phyloP scores from a whole-genome alignment of 2,329 filamentous ascomycete genomes.

The Penicillium expansum region DNA sequence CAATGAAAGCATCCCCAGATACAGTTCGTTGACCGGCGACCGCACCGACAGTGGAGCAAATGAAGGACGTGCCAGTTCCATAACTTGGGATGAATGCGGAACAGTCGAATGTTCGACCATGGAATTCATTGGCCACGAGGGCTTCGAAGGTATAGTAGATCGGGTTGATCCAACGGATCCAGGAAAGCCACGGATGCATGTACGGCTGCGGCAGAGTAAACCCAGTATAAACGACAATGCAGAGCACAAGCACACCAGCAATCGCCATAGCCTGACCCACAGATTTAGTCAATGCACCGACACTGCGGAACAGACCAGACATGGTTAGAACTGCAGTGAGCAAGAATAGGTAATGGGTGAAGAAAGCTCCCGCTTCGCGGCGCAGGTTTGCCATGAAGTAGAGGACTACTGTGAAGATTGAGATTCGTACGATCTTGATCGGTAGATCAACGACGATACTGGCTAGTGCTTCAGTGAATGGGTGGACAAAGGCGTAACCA shows the following conservation, averaged over 20 bases:
- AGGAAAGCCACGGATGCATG: slow-evolving; percentile 52
- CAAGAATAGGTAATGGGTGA: slow-evolving; percentile 65
- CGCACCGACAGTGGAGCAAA: slow-evolving; percentile 45
- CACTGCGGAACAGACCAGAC: slow-evolving; percentile 54
- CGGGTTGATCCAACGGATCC: slow-evolving; percentile 37
- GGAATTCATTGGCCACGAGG: slow-evolving; percentile 34
- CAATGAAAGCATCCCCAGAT: slow-evolving; percentile 58
- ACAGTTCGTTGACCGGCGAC: slow-evolving; percentile 53
- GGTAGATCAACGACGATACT: slow-evolving; percentile 51
- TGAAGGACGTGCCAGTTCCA: slow-evolving; percentile 14
- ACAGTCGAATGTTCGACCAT: slow-evolving; percentile 25
- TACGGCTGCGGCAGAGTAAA: slow-evolving; percentile 41
- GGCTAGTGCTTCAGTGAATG: slow-evolving; percentile 18
- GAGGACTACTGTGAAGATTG: slow-evolving; percentile 72
- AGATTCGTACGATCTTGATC: slow-evolving; percentile 70
- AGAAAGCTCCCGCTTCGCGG: slow-evolving; percentile 71
- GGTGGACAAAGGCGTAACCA: slow-evolving; percentile 32
- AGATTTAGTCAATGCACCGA: slow-evolving; percentile 45
- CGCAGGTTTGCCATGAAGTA: slow-evolving; percentile 86
- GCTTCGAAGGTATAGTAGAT: slow-evolving; percentile 34
- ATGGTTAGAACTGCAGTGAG: slow-evolving; percentile 42
- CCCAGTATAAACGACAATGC: slow-evolving; percentile 36
- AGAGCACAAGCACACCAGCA: slow-evolving; percentile 32
- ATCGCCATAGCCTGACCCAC: slow-evolving; percentile 54
- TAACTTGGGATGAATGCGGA: slow-evolving; percentile 20